Evolutionary conservation across 768 basidiomycete species (phyloP), one percentile per base, ranked within the genome.

Genomic region (Suillus decipiens): DNA sequence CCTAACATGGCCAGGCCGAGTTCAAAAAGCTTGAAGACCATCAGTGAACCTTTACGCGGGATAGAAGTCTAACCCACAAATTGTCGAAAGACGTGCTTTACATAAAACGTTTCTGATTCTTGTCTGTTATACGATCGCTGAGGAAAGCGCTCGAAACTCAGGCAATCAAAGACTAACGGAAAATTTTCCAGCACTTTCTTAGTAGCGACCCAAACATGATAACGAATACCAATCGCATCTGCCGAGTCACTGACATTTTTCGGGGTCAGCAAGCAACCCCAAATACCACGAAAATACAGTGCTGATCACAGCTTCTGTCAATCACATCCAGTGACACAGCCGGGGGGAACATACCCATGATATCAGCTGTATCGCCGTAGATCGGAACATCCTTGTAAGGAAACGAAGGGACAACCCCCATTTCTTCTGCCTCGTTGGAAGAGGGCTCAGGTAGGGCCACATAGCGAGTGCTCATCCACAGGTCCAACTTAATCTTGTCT

Each of bases 11-110:
- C 78, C 5, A 71, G 68, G 24, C 82, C 83, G 31, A 87, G 67
- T 67, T 86, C 83, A 59, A 84, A 78, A 53, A 87, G 67, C 87
- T 88, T 62, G 10, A 65, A 65, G 24, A 37, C 42, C 6, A 24
- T 33, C 28, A 61, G 37, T 11, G 19, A 17, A 17, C 34, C 19
- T 41, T 53, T n/a, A 22, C 22, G 15, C 6, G 10, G 42, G 17
- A 19, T 9, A 45, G 1, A 41, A 41, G 37, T 19, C 5, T 28
- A 28, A 57, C 56, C 64, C 62, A 79, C 78, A 41, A 76, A 79
- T 58, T 69, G 69, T 60, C 70, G 69, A 65, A 71, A 67, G 19
- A 39, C 37, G 9, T 2, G 56, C 24, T 0, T 24, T 1, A 28
- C 24, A 24, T 57, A 41, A 10, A 24, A 17, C 24, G 24, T 7